Percentiles rank a stretch among this genome's conserved stretches.
Evolutionary conservation across 306 rosid species (phyloP).

Genomic region (Lupinus albus): DNA sequence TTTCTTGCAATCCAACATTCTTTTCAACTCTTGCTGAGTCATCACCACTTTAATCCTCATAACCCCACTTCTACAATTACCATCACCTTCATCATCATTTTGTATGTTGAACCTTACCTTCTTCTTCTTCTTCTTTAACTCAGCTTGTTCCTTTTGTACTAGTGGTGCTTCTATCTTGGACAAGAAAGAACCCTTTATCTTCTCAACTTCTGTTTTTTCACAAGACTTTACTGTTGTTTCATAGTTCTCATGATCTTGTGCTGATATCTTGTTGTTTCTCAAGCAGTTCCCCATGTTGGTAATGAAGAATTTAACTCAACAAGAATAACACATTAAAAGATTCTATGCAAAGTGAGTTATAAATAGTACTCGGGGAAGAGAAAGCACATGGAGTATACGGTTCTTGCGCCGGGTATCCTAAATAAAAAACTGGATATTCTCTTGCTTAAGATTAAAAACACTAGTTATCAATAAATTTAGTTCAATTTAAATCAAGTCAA

Average conservation of each 20-base stretch:
- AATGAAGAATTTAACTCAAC: constrained; percentile 2
- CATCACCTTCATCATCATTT: constrained; percentile 27
- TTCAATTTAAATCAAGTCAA: too few relatives aligned
- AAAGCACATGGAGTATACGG: constrained; percentile 76
- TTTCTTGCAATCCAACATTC: constrained; percentile 48
- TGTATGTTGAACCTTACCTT: constrained; percentile 39
- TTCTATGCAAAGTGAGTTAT: constrained; percentile 1
- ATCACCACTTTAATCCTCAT: constrained; percentile 82
- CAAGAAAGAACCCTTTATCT: not conserved
- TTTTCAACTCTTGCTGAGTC: constrained; percentile 71
- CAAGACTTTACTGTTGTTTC: not conserved
- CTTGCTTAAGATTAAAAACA: constrained; percentile 39
- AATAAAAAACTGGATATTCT: constrained; percentile 36
- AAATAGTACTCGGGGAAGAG: constrained; percentile 27
- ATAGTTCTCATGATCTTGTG: constrained; percentile 48
- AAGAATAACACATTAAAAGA: not conserved
- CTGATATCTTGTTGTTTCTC: constrained; percentile 45
- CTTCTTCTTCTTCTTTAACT: constrained; percentile 39
- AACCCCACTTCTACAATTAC: constrained; percentile 47
- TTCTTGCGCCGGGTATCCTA: constrained; percentile 59
- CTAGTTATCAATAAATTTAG: too few relatives aligned
- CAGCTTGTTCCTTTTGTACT: constrained; percentile 20
- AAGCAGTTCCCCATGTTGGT: constrained; percentile 78
- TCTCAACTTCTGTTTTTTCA: constrained; percentile 38
- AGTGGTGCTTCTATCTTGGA: constrained; percentile 32